Base-by-base conservation (phyloP, 2,329 filamentous ascomycete genomes). In the Aspergillus eucalypticola region DNA sequence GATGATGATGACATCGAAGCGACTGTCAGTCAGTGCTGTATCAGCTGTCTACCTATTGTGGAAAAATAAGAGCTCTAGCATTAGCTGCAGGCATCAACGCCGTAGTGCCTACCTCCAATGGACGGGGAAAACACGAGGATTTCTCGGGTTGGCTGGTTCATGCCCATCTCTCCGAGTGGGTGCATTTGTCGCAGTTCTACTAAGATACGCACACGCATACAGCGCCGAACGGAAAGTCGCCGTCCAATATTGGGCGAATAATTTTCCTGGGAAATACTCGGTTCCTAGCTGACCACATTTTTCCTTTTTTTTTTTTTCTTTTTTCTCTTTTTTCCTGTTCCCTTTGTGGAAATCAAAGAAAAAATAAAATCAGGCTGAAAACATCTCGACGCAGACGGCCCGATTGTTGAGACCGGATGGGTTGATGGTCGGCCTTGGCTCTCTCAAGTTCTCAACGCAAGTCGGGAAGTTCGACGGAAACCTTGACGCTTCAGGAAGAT, bases 401-500 rank as follows among this genome's bases (percentile, higher is more conserved):
- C 56, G 56, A 58, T 25, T 27, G 48, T 53, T 53, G 49, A 44
- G 49, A 44, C 49, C 56, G 56, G 56, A 54, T 29, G 29, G 39
- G 15, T 52, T 46, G 32, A 58, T 38, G n/a, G 56, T 58, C 56
- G 56, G 56, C n/a, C 42, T 58, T 58, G 38, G 56, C 56, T 58
- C 41, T 41, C 41, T 41, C 50, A 32, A 42, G 54, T 19, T 41
- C 41, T 41, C 50, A 32, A 42, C 50, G 48, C 27, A 13, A 39
- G 23, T 58, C 39, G 49, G 56, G 39, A 54, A 39, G 19, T 39
- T 39, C 44, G 46, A 41, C 42, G 44, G 42, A 27, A 51, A 32
- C 39, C 32, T 55, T 44, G 39, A 29, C 53, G 53, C 53, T 55
- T 55, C 53, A 44, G 53, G 53, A 46, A 55, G 13, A 11, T 32